These are phyloP conservation scores for Kondoa malvinella DNA, from an alignment of 768 basidiomycete genomes.

Conservation along the genomic window DNA sequence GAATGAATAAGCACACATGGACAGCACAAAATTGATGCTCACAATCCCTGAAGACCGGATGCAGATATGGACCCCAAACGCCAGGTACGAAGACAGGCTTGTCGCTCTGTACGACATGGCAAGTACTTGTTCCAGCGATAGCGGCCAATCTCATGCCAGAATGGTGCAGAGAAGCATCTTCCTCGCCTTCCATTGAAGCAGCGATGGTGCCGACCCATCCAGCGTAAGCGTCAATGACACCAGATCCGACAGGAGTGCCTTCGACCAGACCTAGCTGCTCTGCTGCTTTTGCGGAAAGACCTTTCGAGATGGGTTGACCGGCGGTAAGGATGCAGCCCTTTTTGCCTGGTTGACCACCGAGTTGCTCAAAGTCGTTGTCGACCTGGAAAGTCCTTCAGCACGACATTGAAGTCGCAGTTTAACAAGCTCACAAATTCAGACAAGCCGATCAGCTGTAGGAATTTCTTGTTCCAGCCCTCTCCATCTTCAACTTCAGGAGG, in stretches of 20 bases:
- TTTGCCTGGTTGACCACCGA: slow-evolving; percentile 50
- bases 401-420: slow-evolving; percentile 11
- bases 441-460: slow-evolving; percentile 72
- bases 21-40: slow-evolving; percentile 5
- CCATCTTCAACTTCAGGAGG: slow-evolving; percentile 43
- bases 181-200: slow-evolving; percentile 43
- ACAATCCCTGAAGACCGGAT: slow-evolving; percentile 76
- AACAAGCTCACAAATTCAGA: slow-evolving; percentile 40
- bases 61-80: slow-evolving; percentile 52
- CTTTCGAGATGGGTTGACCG: slow-evolving; percentile 61
- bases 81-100: slow-evolving; percentile 73
- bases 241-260: slow-evolving; percentile 85
- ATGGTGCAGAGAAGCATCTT: slow-evolving; percentile 49
- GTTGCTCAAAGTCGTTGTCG: slow-evolving; percentile 50
- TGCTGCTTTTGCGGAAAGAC: slow-evolving; percentile 61
- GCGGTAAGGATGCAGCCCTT: slow-evolving; percentile 53
- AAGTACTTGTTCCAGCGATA: slow-evolving; percentile 90
- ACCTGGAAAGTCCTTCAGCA: slow-evolving; percentile 24
- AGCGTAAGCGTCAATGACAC: slow-evolving; percentile 88
- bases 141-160: slow-evolving; percentile 69
- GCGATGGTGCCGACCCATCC: slow-evolving; percentile 96
- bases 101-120: slow-evolving; percentile 81
- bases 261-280: slow-evolving; percentile 64
- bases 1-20: not conserved
- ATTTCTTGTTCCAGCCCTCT: slow-evolving; percentile 71